A percentile compares a stretch with the other conserved stretches of the same genome.
phyloP scores from a whole-genome alignment of 176 grass and related monocot species.

The Pharus latifolius region DNA sequence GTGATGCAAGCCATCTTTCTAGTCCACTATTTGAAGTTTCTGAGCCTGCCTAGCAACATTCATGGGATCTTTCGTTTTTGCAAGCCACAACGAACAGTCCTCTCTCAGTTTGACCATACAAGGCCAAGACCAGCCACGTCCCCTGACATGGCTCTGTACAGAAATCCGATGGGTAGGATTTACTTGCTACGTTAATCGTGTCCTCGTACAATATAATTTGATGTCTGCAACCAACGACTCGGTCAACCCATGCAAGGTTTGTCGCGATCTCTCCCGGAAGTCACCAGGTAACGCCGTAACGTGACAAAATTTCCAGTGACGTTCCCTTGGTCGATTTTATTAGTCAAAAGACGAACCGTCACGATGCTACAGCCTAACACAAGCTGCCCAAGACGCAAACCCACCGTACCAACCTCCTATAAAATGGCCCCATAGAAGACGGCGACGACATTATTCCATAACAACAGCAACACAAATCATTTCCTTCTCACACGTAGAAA shows the following conservation, averaged over 20 bases:
- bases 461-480: background rate
- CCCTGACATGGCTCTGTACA: background rate
- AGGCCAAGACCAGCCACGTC: background rate
- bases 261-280: background rate
- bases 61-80: background rate
- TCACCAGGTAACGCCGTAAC: background rate
- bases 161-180: background rate
- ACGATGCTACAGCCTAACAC: background rate
- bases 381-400: conserved; percentile 11
- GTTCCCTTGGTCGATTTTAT: background rate
- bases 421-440: background rate
- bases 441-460: background rate
- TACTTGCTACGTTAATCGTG: background rate
- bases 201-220: background rate
- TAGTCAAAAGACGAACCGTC: background rate
- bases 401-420: background rate
- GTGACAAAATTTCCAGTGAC: background rate
- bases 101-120: conserved; percentile 1
- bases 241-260: background rate
- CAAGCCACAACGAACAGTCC: conserved; percentile 15
- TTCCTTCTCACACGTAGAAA: background rate
- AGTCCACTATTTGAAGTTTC: too few relatives aligned
- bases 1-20: background rate
- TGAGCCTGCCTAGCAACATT: too few relatives aligned
- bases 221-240: background rate